Evolutionary conservation across 768 basidiomycete genomes (phyloP).

Genomic region (Hydnomerulius pinastri): DNA sequence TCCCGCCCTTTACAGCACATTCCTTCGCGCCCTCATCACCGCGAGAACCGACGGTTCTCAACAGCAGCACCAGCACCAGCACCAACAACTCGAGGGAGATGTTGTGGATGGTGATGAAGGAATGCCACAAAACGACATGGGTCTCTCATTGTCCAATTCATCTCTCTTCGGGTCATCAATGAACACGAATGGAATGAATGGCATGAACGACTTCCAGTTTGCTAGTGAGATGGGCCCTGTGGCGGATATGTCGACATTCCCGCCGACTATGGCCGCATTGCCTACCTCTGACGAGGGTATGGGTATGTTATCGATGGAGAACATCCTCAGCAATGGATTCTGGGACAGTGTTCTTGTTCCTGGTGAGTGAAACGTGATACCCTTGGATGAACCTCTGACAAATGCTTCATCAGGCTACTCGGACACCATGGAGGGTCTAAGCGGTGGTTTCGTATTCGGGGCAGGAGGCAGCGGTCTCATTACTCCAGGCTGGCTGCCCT

Average conservation of each 20-base stretch:
- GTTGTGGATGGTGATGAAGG: conserved; percentile 18
- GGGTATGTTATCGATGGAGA: conserved; percentile 76
- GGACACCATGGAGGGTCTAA: conserved; percentile 78
- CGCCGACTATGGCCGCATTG: conserved; percentile 77
- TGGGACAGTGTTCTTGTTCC: conserved; percentile 90
- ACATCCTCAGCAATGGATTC: conserved; percentile 74
- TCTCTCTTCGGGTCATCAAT: conserved; percentile 19
- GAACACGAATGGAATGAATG: conserved; percentile 19
- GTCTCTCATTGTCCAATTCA: conserved; percentile 18
- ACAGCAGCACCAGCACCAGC: conserved; percentile 21
- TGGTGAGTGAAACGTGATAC: conserved; percentile 47
- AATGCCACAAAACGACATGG: conserved; percentile 29
- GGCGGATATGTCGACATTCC: conserved; percentile 80
- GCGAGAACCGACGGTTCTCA: conserved; percentile 41
- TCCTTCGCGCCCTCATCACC: conserved; percentile 76
- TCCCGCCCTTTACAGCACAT: conserved; percentile 84
- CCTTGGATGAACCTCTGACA: conserved; percentile 1
- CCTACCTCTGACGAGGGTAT: conserved; percentile 41
- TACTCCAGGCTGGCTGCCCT: conserved; percentile 65
- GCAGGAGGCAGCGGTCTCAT: conserved; percentile 82
- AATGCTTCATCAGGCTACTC: conserved; percentile 58
- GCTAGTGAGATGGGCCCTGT: conserved; percentile 85
- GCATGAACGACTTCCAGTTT: conserved; percentile 64
- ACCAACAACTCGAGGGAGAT: conserved; percentile 21
- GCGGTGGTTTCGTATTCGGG: conserved; percentile 85